Evolutionary conservation across 148 eudicot genomes (phyloP).

Genomic region (Silene latifolia): DNA sequence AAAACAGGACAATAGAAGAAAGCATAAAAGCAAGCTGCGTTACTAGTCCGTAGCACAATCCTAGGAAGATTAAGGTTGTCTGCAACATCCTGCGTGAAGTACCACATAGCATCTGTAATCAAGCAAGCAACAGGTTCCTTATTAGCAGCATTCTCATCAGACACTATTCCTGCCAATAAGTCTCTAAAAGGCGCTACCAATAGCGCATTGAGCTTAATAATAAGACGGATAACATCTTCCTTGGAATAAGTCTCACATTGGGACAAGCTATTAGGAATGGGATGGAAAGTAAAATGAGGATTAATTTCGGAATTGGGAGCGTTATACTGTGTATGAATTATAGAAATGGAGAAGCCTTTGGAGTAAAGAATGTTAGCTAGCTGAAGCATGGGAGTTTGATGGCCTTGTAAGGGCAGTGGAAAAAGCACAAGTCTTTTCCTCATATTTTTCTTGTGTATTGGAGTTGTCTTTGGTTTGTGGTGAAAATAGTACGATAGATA

Average conservation of each 20-base stretch:
- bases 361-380: conserved; percentile 36
- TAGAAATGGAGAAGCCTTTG: conserved; percentile 33
- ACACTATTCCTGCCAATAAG: conserved; percentile 22
- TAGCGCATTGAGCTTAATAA: no score
- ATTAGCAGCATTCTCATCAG: background rate
- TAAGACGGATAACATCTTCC: no score
- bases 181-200: conserved; percentile 15
- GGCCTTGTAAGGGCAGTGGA: conserved; percentile 41
- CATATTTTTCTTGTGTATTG: conserved; percentile 2
- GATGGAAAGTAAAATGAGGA: conserved; percentile 37
- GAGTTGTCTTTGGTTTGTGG: no score
- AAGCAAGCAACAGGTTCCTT: conserved; percentile 30
- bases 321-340: conserved; percentile 34
- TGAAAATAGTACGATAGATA: no score
- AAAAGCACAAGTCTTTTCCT: conserved; percentile 27
- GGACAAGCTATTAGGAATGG: conserved; percentile 25
- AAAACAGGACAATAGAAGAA: no score
- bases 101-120: conserved; percentile 32
- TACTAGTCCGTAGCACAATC: conserved; percentile 31
- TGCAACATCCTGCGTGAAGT: conserved; percentile 24
- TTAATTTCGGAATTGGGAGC: conserved; percentile 27
- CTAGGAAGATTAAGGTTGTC: conserved; percentile 32
- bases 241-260: background rate
- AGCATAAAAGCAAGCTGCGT: conserved; percentile 28
- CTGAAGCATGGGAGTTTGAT: conserved; percentile 43